Percentiles rank a stretch among this genome's conserved stretches.
These are phyloP conservation scores for Juglanconis sp. DNA, from an alignment of 2,329 filamentous ascomycete species.

Conservation along the genomic window DNA sequence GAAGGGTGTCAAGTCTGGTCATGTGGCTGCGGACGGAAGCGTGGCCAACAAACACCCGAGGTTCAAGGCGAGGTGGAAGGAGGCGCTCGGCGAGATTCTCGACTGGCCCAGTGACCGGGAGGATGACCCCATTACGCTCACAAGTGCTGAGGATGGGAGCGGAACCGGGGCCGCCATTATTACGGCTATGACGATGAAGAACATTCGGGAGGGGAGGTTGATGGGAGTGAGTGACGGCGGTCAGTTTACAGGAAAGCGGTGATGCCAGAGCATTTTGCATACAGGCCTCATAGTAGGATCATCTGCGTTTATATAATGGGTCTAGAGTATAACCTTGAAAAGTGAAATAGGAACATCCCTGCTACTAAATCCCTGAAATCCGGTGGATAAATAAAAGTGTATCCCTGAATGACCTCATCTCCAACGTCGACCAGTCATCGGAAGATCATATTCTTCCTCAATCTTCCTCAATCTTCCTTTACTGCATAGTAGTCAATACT, in stretches of 20 bases:
- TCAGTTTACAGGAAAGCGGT: conserved; percentile 1
- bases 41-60: conserved; percentile 80
- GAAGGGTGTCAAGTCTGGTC: conserved; percentile 66
- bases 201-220: conserved; percentile 10
- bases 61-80: conserved; percentile 69
- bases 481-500: too few relatives aligned
- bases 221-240: conserved; percentile 8
- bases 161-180: conserved; percentile 75
- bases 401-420: not conserved
- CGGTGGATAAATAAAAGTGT: not conserved
- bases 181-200: conserved; percentile 41
- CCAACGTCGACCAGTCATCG: not conserved
- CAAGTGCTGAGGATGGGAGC: conserved; percentile 69
- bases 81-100: conserved; percentile 69
- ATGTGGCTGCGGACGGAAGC: conserved; percentile 73
- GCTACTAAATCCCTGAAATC: too few relatives aligned
- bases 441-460: not conserved
- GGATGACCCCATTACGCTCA: conserved; percentile 64
- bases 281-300: not conserved
- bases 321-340: not conserved
- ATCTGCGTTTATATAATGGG: not conserved
- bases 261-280: not conserved
- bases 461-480: not conserved
- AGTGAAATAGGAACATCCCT: not conserved
- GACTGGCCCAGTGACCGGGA: conserved; percentile 65